Percentiles rank a stretch among this genome's conserved stretches.
Conservation (phyloP, 2,329 filamentous ascomycete genomes). For the Zasmidium angulare region DNA sequence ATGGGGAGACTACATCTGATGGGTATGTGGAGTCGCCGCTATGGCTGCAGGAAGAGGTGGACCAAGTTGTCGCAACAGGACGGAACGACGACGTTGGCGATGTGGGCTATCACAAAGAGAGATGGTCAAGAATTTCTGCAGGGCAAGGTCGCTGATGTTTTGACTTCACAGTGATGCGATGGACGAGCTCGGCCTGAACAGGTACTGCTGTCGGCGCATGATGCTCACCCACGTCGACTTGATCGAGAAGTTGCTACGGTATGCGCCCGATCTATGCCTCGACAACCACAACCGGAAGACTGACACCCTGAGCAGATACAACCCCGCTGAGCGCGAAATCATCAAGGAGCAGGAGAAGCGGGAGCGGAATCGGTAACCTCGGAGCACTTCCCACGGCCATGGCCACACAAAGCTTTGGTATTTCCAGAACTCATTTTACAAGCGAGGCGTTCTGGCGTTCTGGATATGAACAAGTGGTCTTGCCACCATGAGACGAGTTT, state of each 20-base stretch:
- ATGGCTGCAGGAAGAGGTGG: neutral
- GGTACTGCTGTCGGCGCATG: slow-evolving; percentile 99
- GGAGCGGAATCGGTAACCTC: too few relatives aligned
- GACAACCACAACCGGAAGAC: neutral
- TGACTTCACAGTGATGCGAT: slow-evolving; percentile 74
- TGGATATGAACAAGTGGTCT: neutral
- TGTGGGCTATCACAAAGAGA: neutral
- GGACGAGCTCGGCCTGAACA: slow-evolving; percentile 87
- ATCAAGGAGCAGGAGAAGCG: slow-evolving; percentile 30
- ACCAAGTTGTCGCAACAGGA: neutral
- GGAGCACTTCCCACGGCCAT: too few relatives aligned
- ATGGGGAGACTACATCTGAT: slow-evolving; percentile 62
- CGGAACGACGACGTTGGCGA: neutral
- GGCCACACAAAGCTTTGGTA: neutral
- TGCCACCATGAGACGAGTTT: neutral
- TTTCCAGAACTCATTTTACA: neutral
- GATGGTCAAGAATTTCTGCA: neutral
- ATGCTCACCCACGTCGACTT: slow-evolving; percentile 99
- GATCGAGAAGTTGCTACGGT: slow-evolving; percentile 97
- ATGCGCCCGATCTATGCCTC: slow-evolving; percentile 37
- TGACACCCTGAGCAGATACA: slow-evolving; percentile 29
- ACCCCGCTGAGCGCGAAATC: slow-evolving; percentile 22
- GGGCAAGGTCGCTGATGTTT: neutral
- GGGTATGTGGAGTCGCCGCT: slow-evolving; percentile 32
- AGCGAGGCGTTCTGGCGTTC: neutral